Evolutionary conservation across 2,329 filamentous ascomycete species (phyloP).

Genomic region (Teratosphaeria gauchensis): DNA sequence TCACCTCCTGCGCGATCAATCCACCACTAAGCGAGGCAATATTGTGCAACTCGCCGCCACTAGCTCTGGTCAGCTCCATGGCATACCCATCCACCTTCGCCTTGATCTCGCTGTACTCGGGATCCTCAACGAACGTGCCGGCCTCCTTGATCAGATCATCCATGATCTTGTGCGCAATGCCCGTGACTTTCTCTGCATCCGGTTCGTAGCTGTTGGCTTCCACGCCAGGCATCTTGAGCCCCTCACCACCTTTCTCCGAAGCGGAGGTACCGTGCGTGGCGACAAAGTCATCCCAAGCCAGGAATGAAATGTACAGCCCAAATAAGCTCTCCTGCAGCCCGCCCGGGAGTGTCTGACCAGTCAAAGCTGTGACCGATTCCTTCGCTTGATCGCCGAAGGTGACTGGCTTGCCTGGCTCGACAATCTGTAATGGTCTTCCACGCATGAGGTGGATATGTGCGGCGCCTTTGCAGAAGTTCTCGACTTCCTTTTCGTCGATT

Average conservation of each 20-base stretch:
- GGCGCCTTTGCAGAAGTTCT: slow-evolving; percentile 90
- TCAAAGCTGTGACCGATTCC: slow-evolving; percentile 34
- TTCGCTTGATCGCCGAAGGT: slow-evolving; percentile 35
- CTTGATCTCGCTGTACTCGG: slow-evolving; percentile 31
- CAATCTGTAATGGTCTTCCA: slow-evolving; percentile 45
- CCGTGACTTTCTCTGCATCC: slow-evolving; percentile 31
- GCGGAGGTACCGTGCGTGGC: slow-evolving; percentile 28
- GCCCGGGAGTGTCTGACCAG: slow-evolving; percentile 23
- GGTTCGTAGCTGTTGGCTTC: slow-evolving; percentile 24
- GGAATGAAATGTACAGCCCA: slow-evolving; percentile 42
- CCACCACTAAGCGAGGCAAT: slow-evolving; percentile 80
- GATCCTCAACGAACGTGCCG: slow-evolving; percentile 30
- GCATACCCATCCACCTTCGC: slow-evolving; percentile 28
- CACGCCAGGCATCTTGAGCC: slow-evolving; percentile 29
- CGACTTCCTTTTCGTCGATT: slow-evolving; percentile 65
- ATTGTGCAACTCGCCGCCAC: slow-evolving; percentile 83
- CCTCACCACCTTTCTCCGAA: slow-evolving; percentile 24
- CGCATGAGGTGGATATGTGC: slow-evolving; percentile 85
- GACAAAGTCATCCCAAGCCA: slow-evolving; percentile 40
- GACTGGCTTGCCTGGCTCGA: slow-evolving; percentile 29
- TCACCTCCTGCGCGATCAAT: slow-evolving; percentile 91
- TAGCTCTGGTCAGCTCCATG: slow-evolving; percentile 54
- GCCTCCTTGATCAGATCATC: slow-evolving; percentile 35
- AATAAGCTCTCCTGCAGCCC: slow-evolving; percentile 29
- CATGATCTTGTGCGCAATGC: slow-evolving; percentile 34